phyloP scores from a whole-genome alignment of 2,329 filamentous ascomycete genomes.

The Diaporthe batatas region DNA sequence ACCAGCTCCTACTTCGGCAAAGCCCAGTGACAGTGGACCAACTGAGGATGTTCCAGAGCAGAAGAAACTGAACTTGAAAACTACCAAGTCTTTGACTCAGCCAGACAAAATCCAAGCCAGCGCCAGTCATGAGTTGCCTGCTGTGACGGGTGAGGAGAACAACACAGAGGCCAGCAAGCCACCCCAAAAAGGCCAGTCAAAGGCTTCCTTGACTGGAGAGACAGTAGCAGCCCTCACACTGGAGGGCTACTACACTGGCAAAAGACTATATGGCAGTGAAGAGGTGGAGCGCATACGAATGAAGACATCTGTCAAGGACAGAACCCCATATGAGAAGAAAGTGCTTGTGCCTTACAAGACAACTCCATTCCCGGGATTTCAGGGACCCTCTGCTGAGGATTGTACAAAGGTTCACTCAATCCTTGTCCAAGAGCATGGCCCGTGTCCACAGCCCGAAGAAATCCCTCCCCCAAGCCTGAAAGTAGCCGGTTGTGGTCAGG shows the following conservation, averaged over 20 bases:
- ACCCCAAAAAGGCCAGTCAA: neutral
- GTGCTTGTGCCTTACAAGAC: constrained; percentile 35
- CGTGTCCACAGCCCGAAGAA: constrained; percentile 72
- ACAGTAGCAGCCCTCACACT: neutral
- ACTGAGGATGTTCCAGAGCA: neutral
- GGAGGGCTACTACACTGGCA: constrained; percentile 4
- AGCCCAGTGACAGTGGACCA: neutral
- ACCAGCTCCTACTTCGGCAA: neutral
- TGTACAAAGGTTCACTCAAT: constrained; percentile 78
- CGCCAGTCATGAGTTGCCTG: neutral
- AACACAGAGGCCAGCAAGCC: neutral
- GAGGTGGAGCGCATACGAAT: constrained; percentile 25
- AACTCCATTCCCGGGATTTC: constrained; percentile 75
- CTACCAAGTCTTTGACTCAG: constrained; percentile 13
- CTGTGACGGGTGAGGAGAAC: neutral
- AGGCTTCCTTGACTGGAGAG: neutral
- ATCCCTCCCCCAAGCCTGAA: constrained; percentile 79
- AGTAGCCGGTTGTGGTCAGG: constrained; percentile 75
- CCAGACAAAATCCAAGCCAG: neutral
- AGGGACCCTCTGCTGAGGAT: constrained; percentile 74
- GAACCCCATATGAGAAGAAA: constrained; percentile 37
- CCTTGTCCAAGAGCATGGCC: constrained; percentile 75
- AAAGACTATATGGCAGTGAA: neutral
- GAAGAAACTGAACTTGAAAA: constrained; percentile 7
- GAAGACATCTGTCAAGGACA: constrained; percentile 25